These are phyloP conservation scores for Cryphonectria carpinicola DNA, from an alignment of 2,329 filamentous ascomycete genomes.

Conservation along the genomic window DNA sequence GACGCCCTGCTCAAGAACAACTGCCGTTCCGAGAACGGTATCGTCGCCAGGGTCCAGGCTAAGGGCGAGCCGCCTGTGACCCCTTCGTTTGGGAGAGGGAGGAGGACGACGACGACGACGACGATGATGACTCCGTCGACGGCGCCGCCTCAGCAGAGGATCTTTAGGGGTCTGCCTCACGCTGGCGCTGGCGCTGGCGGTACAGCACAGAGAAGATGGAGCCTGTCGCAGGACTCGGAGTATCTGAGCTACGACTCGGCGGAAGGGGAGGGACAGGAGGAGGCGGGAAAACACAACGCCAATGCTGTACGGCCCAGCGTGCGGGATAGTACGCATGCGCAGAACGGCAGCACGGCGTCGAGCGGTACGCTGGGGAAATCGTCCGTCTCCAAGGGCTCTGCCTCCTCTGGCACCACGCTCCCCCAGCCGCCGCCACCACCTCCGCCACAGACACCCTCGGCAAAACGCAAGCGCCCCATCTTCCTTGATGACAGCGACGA, in stretches of 20 bases:
- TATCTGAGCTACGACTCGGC: constrained; percentile 5
- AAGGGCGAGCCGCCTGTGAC: constrained; percentile 20
- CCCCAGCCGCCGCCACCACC: too few species aligned
- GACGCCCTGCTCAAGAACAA: constrained; percentile 28
- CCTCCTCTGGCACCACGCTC: neutral
- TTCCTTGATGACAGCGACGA: constrained; percentile 36
- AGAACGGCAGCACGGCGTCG: neutral
- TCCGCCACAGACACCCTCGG: constrained; percentile 27
- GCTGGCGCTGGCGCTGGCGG: neutral
- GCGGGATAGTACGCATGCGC: neutral
- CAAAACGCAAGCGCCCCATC: constrained; percentile 38
- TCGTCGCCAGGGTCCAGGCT: constrained; percentile 23
- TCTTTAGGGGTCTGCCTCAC: constrained; percentile 19
- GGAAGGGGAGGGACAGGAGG: neutral
- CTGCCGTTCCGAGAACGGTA: constrained; percentile 27
- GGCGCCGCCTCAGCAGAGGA: constrained; percentile 7
- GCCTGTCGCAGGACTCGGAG: constrained; percentile 10
- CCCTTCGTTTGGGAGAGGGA: neutral
- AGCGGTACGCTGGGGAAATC: constrained; percentile 3
- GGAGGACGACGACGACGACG: neutral
- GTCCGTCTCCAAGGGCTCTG: constrained; percentile 3
- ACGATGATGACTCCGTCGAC: neutral
- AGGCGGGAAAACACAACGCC: constrained; percentile 12
- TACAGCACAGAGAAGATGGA: neutral
- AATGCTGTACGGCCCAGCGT: constrained; percentile 5